Conservation (phyloP, 2,329 filamentous ascomycete species). For the Cordyceps cicadae region DNA sequence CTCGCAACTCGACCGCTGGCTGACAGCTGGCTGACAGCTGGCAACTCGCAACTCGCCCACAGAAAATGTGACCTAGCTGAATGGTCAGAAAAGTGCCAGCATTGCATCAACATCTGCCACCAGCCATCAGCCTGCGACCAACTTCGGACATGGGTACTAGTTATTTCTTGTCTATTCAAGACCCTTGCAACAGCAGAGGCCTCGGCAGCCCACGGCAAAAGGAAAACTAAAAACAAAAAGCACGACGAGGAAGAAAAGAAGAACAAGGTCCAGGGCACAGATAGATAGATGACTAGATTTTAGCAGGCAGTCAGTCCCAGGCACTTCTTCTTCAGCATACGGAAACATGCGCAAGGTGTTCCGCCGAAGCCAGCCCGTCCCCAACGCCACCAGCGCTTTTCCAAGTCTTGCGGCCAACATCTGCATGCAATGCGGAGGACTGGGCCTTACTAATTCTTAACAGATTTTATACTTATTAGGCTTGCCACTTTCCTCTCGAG, state of each 20-base stretch:
- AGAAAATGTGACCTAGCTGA: background rate
- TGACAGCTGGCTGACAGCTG: slow-evolving; percentile 4
- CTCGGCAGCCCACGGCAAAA: background rate
- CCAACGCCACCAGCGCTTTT: background rate
- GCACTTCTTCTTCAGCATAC: background rate
- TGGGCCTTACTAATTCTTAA: no score
- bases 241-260: no score
- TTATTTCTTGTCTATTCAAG: background rate
- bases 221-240: background rate
- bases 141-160: background rate
- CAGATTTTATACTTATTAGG: background rate
- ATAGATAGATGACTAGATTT: background rate
- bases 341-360: background rate
- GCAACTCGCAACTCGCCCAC: background rate
- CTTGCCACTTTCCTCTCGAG: background rate
- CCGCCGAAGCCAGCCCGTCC: background rate
- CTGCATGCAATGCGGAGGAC: slow-evolving; percentile 8
- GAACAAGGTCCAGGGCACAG: background rate
- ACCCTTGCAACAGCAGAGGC: background rate
- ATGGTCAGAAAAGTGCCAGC: background rate
- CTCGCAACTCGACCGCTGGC: background rate
- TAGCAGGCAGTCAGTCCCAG: background rate
- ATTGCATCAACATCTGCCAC: background rate
- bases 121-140: background rate
- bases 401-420: background rate